phyloP scores from a whole-genome alignment of 202 grass and related monocot species.

The Eragrostis tef region DNA sequence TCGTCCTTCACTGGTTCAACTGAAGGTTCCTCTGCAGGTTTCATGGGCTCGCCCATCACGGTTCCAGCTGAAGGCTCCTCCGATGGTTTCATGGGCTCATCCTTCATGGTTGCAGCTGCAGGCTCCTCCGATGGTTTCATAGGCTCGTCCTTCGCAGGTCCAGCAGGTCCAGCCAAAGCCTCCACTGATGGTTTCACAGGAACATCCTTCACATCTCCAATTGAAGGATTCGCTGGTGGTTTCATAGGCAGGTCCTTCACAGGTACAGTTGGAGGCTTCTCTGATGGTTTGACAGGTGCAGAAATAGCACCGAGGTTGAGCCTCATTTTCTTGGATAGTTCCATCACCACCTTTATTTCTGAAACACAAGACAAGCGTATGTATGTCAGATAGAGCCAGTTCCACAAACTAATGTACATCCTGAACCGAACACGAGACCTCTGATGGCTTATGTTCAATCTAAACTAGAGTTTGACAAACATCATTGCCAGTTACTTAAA shows the following conservation, averaged over 20 bases:
- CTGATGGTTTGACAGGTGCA: constrained; percentile 48
- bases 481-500: not conserved
- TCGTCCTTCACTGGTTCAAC: constrained; percentile 38
- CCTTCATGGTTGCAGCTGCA: constrained; percentile 48
- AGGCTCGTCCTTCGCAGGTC: constrained; percentile 48
- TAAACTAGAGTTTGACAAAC: not conserved
- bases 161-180: constrained; percentile 40
- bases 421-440: constrained; percentile 6
- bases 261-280: constrained; percentile 46
- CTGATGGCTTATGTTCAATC: not conserved
- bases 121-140: constrained; percentile 47
- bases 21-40: constrained; percentile 37
- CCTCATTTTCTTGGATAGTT: constrained; percentile 70
- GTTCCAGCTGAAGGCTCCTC: constrained; percentile 41
- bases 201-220: constrained; percentile 48
- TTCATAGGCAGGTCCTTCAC: constrained; percentile 57
- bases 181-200: constrained; percentile 46
- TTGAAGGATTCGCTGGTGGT: constrained; percentile 46
- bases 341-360: constrained; percentile 74
- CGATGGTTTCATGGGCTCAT: constrained; percentile 47
- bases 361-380: constrained; percentile 33
- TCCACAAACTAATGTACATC: not conserved
- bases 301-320: constrained; percentile 44
- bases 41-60: constrained; percentile 46
- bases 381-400: constrained; percentile 30